Conservation (phyloP, 345 rosid genomes). For the Turritis glabra region DNA sequence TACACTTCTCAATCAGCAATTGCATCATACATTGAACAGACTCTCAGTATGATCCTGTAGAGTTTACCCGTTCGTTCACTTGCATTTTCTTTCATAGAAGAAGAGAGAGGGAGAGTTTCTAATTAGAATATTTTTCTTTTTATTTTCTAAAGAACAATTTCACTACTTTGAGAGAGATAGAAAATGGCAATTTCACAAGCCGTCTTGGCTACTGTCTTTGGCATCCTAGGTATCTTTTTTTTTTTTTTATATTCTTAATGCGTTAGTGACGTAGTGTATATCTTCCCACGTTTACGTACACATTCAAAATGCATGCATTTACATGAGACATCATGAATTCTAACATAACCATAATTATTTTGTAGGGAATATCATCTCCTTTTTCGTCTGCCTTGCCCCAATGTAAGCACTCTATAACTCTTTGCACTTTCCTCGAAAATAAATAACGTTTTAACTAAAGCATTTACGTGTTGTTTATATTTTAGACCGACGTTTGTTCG, state of each 20-base stretch:
- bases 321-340: background rate
- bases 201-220: conserved; percentile 55
- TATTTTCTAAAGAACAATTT: background rate
- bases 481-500: conserved; percentile 63
- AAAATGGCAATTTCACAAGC: conserved; percentile 47
- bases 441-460: background rate
- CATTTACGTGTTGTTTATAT: background rate
- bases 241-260: background rate
- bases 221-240: conserved; percentile 57
- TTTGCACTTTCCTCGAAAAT: background rate
- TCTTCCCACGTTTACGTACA: conserved; percentile 2
- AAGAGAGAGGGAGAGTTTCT: conserved; percentile 30
- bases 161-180: background rate
- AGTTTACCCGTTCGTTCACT: background rate
- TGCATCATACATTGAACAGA: conserved; percentile 30
- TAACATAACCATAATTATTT: background rate
- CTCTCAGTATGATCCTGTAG: conserved; percentile 32
- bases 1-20: conserved; percentile 1
- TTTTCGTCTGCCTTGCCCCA: conserved; percentile 68
- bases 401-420: conserved; percentile 43
- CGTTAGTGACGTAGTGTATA: background rate
- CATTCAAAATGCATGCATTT: conserved; percentile 14
- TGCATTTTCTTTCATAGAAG: conserved; percentile 21
- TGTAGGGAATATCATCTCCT: conserved; percentile 70
- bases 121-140: background rate